Percentiles rank a stretch among this genome's conserved stretches.
Evolutionary conservation across 1,284 basidiomycete genomes (phyloP).

Genomic region (Fomitopsis schrenkii): DNA sequence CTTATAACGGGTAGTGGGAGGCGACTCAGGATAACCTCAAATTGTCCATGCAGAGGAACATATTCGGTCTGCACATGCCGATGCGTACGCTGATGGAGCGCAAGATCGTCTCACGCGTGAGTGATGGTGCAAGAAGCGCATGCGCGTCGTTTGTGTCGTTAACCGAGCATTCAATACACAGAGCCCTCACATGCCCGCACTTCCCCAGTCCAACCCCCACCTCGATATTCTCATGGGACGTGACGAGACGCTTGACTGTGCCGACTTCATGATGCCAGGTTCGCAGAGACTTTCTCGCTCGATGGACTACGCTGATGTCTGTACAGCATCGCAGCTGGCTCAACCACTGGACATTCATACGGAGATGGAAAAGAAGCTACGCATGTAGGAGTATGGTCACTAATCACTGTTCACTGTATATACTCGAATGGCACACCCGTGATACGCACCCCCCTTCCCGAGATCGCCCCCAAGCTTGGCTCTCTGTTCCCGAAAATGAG

Average conservation of each 20-base stretch:
- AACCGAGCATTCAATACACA: slow-evolving; percentile 23
- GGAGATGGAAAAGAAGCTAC: slow-evolving; percentile 70
- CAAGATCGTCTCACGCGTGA: slow-evolving; percentile 75
- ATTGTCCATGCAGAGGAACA: slow-evolving; percentile 81
- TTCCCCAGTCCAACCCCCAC: slow-evolving; percentile 73
- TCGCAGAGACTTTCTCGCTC: slow-evolving; percentile 18
- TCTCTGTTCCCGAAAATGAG: too few species aligned
- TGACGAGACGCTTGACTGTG: slow-evolving; percentile 71
- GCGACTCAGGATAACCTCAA: slow-evolving; percentile 87
- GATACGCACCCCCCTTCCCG: too few species aligned
- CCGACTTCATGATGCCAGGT: slow-evolving; percentile 42
- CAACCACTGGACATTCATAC: slow-evolving; percentile 58
- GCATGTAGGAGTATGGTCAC: slow-evolving; percentile 34
- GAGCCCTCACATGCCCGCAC: slow-evolving; percentile 61
- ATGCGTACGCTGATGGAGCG: slow-evolving; percentile 92
- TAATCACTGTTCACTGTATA: not conserved
- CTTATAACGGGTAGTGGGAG: slow-evolving; percentile 67
- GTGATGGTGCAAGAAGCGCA: slow-evolving; percentile 21
- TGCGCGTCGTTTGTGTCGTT: not conserved
- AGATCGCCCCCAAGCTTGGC: too few species aligned
- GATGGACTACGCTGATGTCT: not conserved
- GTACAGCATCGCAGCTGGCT: slow-evolving; percentile 48
- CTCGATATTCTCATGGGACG: slow-evolving; percentile 90
- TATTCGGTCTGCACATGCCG: slow-evolving; percentile 86
- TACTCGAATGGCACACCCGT: too few species aligned